A percentile compares a stretch with the other conserved stretches of the same genome.
Conservation (phyloP, 2,329 filamentous ascomycete species). For the Bimuria novae-zelandiae region DNA sequence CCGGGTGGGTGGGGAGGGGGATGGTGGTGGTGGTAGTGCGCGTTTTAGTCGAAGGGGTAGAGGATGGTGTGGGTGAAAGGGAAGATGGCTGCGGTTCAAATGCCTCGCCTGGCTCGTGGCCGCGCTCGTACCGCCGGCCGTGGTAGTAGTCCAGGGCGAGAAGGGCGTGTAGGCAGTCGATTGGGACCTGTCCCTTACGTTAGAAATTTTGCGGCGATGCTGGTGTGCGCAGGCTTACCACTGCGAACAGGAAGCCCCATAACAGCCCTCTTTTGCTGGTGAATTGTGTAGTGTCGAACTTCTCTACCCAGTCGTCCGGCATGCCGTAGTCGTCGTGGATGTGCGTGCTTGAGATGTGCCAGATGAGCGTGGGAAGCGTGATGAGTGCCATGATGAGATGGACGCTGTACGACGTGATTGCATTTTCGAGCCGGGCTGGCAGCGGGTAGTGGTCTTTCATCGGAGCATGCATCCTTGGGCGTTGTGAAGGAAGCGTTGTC, state of each 20-base stretch:
- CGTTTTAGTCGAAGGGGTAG: not conserved
- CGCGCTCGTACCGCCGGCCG: constrained; percentile 1
- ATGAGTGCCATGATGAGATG: constrained; percentile 19
- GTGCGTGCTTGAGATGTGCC: constrained; percentile 23
- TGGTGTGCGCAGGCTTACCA: not conserved
- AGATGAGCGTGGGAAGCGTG: constrained; percentile 24
- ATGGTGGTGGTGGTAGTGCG: not conserved
- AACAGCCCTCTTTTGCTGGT: constrained; percentile 10
- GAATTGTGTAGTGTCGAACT: constrained; percentile 13
- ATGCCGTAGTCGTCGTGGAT: constrained; percentile 23
- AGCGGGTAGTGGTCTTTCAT: not conserved
- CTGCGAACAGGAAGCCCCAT: constrained; percentile 17
- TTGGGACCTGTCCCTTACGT: not conserved
- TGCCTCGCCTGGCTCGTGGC: not conserved
- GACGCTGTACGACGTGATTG: constrained; percentile 14
- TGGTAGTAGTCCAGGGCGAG: constrained; percentile 21
- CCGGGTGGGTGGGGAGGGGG: not conserved
- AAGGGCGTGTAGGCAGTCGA: constrained; percentile 14
- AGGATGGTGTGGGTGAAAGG: not conserved
- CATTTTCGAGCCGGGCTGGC: constrained; percentile 3
- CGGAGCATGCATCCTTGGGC: not conserved
- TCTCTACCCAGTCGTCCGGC: constrained; percentile 18
- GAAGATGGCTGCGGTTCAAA: not conserved
- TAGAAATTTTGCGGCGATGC: not conserved
- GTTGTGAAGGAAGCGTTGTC: not conserved